phyloP scores from a whole-genome alignment of 345 rosid species.

The Camelina sativa region DNA sequence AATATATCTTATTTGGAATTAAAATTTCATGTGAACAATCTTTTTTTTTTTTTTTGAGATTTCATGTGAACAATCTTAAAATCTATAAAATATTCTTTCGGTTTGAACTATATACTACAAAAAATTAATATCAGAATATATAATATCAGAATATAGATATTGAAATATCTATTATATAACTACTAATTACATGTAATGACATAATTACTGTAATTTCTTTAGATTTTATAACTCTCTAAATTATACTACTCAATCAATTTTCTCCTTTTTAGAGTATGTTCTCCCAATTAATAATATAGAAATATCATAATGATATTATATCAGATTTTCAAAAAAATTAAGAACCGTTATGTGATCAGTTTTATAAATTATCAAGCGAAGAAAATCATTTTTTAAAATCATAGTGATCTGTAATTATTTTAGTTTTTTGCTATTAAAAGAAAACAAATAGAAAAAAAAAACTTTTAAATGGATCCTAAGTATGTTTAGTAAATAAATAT shows the following conservation, averaged over 20 bases:
- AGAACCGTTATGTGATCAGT: background rate
- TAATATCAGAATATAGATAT: too few relatives aligned
- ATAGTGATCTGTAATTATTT: background rate
- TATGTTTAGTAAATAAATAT: background rate
- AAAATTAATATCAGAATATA: background rate
- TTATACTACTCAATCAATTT: background rate
- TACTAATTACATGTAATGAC: background rate
- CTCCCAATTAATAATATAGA: background rate
- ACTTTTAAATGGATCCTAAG: background rate
- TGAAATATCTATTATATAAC: background rate
- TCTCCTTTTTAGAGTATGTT: background rate
- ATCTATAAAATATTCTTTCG: background rate
- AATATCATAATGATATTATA: too few relatives aligned
- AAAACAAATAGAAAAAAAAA: too few relatives aligned
- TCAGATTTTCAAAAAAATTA: too few relatives aligned
- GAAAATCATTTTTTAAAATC: background rate
- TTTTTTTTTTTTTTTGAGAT: too few relatives aligned
- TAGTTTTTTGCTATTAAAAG: too few relatives aligned
- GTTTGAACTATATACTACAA: background rate
- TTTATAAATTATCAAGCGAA: background rate
- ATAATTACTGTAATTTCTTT: background rate
- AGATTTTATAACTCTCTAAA: background rate
- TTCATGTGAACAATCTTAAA: background rate
- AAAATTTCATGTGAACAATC: background rate
- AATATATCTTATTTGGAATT: too few relatives aligned